Evolutionary conservation across 768 basidiomycete genomes (phyloP), one percentile per base, ranked within the genome.

Genomic region (Suillus fuscotomentosus): DNA sequence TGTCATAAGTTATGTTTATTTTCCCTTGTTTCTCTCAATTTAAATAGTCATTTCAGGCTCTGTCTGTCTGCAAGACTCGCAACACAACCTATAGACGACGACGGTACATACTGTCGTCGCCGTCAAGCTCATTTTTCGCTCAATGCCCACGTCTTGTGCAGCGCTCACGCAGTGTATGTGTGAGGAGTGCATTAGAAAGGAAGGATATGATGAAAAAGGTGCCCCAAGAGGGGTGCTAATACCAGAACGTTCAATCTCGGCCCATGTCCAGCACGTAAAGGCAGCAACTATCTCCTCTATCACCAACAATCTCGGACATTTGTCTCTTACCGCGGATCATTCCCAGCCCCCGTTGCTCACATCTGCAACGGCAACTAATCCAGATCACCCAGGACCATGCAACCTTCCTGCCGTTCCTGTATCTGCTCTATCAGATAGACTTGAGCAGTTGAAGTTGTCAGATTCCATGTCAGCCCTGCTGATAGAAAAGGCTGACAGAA

Each of bases 221-320:
- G 43, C 43, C n/a, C 43, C 43, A 45, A 45, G 3, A n/a, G 43
- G 43, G 43, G 43, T 45, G 8, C 43, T 45, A 5, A 45, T 45
- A 10, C 20, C 43, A 45, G 43, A 45, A 45, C 0, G 9, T 10
- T 45, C 43, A 45, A 45, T 45, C 20, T 10, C 20, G 3, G 43
- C 43, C 1, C 43, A 45, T 10, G 2, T 45, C 43, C 9, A 3
- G 43, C 20, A 1, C 20, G 43, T 45, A 45, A 45, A 45, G 43
- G 43, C 43, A 45, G 43, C n/a, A 45, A 45, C 27, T 27, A 27
- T 57, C 54, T 43, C 62, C 24, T 42, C 54, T 43, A 56, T 63
- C 17, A 31, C 41, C 38, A 5, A 63, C 6, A 27, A 55, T 14
- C 43, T 63, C 15, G 2, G n/a, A 17, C 51, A n/a, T 42, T 38